Evolutionary conservation across 2,329 filamentous ascomycete species (phyloP).

Genomic region (Paraconiothyrium brasiliense): DNA sequence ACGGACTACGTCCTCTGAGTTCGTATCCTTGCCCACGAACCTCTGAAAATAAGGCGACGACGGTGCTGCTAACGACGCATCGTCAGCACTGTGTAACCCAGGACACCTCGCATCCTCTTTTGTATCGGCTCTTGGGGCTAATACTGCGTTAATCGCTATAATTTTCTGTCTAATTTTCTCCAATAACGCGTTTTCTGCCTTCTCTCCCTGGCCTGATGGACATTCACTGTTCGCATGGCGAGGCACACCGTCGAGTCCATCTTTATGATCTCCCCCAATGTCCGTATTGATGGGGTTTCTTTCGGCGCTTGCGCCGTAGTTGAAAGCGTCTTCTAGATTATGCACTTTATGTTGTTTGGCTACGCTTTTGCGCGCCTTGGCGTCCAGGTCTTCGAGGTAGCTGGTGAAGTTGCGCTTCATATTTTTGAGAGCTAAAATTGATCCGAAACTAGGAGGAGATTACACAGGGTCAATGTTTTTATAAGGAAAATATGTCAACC

Average conservation of each 20-base stretch:
- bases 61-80: not conserved
- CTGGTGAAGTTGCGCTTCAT: not conserved
- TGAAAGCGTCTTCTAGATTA: not conserved
- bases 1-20: too few relatives aligned
- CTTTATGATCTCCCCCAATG: not conserved
- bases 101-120: not conserved
- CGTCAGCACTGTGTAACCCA: not conserved
- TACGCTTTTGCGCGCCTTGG: not conserved
- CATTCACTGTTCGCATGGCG: not conserved
- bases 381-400: not conserved
- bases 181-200: not conserved
- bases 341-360: not conserved
- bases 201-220: not conserved
- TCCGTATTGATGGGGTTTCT: not conserved
- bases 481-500: not conserved
- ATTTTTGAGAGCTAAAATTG: not conserved
- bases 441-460: not conserved
- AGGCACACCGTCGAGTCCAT: too few relatives aligned
- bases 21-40: too few relatives aligned
- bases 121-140: not conserved
- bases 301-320: not conserved
- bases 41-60: not conserved
- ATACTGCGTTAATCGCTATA: not conserved
- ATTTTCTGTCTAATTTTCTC: not conserved
- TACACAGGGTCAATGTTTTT: not conserved